Percentiles rank a stretch among this genome's conserved stretches.
Conservation (phyloP, 768 basidiomycete species). For the Phanerochaete sordida region DNA sequence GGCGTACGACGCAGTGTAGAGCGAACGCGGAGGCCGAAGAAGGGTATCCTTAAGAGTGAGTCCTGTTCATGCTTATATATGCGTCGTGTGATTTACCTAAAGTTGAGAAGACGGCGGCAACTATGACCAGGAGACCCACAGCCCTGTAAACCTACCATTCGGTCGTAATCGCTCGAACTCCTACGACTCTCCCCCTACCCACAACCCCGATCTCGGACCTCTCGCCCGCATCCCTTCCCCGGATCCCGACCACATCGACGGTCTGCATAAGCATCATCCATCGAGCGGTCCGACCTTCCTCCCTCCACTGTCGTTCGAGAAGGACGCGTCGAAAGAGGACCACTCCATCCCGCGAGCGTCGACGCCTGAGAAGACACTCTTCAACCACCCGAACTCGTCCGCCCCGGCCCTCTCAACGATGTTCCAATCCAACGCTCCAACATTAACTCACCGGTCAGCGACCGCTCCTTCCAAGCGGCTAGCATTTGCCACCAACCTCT, state of each 20-base stretch:
- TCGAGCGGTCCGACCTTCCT: constrained; percentile 43
- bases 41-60: constrained; percentile 89
- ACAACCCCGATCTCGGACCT: constrained; percentile 63
- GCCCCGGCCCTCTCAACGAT: constrained; percentile 79
- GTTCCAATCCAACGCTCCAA: constrained; percentile 38
- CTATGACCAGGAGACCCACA: constrained; percentile 62
- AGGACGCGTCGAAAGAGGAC: constrained; percentile 38
- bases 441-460: constrained; percentile 68
- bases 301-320: constrained; percentile 58
- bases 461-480: constrained; percentile 68
- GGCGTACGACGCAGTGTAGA: constrained; percentile 72
- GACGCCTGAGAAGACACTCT: constrained; percentile 51
- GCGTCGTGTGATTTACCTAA: constrained; percentile 8
- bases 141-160: constrained; percentile 33
- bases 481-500: constrained; percentile 87
- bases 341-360: constrained; percentile 32
- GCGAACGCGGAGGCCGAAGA: constrained; percentile 59
- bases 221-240: constrained; percentile 79
- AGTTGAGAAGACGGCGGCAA: constrained; percentile 53
- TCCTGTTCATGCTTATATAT: constrained; percentile 18
- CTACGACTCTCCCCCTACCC: constrained; percentile 54
- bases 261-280: constrained; percentile 67
- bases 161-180: constrained; percentile 78
- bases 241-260: constrained; percentile 84
- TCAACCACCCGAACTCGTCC: constrained; percentile 87